Evolutionary conservation across 2,329 filamentous ascomycete genomes (phyloP).

Genomic region (Fusarium tanahbumbuense): DNA sequence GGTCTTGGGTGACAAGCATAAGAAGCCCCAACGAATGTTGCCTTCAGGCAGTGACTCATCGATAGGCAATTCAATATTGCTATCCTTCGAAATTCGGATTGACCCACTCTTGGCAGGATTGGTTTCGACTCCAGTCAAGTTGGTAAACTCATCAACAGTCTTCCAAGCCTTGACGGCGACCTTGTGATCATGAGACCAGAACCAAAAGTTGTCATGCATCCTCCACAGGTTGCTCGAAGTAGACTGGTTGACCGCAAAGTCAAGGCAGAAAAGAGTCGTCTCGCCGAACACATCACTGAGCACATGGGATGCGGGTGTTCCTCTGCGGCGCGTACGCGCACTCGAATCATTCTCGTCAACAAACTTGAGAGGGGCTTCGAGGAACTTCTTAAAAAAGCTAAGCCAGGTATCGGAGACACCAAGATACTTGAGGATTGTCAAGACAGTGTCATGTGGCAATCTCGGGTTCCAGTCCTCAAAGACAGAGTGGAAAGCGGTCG

Average conservation of each 20-base stretch:
- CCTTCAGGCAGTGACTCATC: slow-evolving; percentile 58
- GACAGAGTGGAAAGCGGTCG: slow-evolving; percentile 60
- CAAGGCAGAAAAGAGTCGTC: slow-evolving; percentile 71
- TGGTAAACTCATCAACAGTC: slow-evolving; percentile 65
- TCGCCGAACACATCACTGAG: slow-evolving; percentile 72
- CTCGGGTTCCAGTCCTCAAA: slow-evolving; percentile 58
- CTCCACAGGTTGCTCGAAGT: slow-evolving; percentile 67
- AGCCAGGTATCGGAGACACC: slow-evolving; percentile 68
- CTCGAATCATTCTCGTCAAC: slow-evolving; percentile 62
- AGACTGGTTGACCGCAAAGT: slow-evolving; percentile 70
- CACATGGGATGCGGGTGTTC: slow-evolving; percentile 66
- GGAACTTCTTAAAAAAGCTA: slow-evolving; percentile 68
- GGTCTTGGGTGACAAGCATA: slow-evolving; percentile 63
- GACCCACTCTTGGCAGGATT: slow-evolving; percentile 64
- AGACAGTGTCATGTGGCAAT: slow-evolving; percentile 67
- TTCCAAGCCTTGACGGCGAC: slow-evolving; percentile 69
- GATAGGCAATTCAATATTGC: slow-evolving; percentile 31
- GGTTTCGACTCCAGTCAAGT: slow-evolving; percentile 66
- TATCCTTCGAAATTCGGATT: slow-evolving; percentile 53
- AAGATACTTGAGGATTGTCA: slow-evolving; percentile 68
- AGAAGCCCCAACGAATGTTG: slow-evolving; percentile 65
- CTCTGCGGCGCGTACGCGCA: slow-evolving; percentile 62
- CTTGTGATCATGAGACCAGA: slow-evolving; percentile 67
- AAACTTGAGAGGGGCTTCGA: slow-evolving; percentile 70
- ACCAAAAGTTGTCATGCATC: slow-evolving; percentile 74